Conservation (phyloP, 2,329 filamentous ascomycete species). For the Kalmusia sp. region DNA sequence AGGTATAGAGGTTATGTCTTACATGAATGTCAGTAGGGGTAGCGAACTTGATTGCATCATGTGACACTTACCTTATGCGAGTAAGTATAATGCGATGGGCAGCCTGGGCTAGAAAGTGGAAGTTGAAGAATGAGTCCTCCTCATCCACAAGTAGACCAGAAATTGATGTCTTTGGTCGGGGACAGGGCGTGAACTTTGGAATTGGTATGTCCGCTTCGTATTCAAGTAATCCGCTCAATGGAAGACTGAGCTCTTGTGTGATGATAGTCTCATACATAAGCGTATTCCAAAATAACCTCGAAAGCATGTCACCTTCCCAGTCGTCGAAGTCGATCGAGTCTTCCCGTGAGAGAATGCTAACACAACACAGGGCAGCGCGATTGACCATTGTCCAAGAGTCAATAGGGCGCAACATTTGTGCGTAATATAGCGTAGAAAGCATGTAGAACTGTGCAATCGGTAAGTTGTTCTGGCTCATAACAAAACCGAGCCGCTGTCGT, state of each 20-base stretch:
- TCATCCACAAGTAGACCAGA: constrained; percentile 48
- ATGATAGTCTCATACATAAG: constrained; percentile 64
- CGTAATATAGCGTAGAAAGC: constrained; percentile 60
- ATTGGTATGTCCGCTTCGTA: constrained; percentile 62
- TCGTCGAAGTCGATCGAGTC: constrained; percentile 53
- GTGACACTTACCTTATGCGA: constrained; percentile 48
- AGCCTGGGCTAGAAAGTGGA: constrained; percentile 64
- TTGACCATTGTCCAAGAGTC: constrained; percentile 63
- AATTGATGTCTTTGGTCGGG: constrained; percentile 43
- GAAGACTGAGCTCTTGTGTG: constrained; percentile 61
- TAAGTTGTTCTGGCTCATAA: constrained; percentile 59
- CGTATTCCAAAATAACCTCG: constrained; percentile 62
- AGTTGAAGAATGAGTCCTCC: constrained; percentile 63
- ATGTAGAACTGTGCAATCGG: constrained; percentile 62
- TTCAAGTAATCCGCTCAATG: constrained; percentile 57
- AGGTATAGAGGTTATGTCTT: constrained; percentile 57
- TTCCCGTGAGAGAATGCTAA: constrained; percentile 55
- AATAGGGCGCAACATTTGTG: constrained; percentile 59
- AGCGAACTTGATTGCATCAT: too few species aligned
- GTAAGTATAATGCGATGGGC: constrained; percentile 64
- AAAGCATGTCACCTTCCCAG: constrained; percentile 65
- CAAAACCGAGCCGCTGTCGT: constrained; percentile 59
- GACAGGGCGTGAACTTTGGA: constrained; percentile 60
- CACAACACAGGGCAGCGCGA: constrained; percentile 59
- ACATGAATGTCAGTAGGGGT: not conserved